Evolutionary conservation across 148 eudicot species (phyloP).

Genomic region (Arctostaphylos glauca): DNA sequence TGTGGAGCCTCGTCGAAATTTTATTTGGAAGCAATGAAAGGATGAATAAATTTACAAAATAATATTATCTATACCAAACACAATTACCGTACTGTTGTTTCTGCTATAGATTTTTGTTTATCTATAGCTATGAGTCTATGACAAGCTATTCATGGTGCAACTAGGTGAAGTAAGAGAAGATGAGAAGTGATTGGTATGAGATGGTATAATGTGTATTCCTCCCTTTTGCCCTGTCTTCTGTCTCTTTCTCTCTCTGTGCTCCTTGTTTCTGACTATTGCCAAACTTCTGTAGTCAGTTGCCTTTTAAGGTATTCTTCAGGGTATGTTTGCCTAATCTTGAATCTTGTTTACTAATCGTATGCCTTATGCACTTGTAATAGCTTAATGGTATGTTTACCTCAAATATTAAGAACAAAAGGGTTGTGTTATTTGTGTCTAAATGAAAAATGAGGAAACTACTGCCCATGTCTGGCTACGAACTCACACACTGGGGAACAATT

Average conservation of each 20-base stretch:
- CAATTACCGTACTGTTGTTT: not conserved
- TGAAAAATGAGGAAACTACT: not conserved
- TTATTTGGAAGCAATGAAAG: not conserved
- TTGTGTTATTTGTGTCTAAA: not conserved
- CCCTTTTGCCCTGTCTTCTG: not conserved
- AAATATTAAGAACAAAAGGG: not conserved
- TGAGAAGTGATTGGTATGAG: not conserved
- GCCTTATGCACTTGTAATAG: not conserved
- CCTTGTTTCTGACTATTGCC: no score
- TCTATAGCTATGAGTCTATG: not conserved
- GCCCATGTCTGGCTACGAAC: not conserved
- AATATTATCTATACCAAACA: not conserved
- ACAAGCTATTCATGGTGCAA: not conserved
- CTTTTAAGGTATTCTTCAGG: not conserved
- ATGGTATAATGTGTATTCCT: not conserved
- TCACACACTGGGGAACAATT: not conserved
- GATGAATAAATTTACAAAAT: not conserved
- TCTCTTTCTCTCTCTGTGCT: not conserved
- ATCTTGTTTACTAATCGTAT: slow-evolving; percentile 3
- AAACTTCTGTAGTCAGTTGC: not conserved
- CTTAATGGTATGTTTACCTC: not conserved
- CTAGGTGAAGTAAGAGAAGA: not conserved
- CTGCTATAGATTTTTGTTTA: not conserved
- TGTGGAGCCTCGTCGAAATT: not conserved
- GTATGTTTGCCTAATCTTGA: not conserved